Evolutionary conservation across 2,329 filamentous ascomycete genomes (phyloP).

Genomic region (Leptographium lundbergii): DNA sequence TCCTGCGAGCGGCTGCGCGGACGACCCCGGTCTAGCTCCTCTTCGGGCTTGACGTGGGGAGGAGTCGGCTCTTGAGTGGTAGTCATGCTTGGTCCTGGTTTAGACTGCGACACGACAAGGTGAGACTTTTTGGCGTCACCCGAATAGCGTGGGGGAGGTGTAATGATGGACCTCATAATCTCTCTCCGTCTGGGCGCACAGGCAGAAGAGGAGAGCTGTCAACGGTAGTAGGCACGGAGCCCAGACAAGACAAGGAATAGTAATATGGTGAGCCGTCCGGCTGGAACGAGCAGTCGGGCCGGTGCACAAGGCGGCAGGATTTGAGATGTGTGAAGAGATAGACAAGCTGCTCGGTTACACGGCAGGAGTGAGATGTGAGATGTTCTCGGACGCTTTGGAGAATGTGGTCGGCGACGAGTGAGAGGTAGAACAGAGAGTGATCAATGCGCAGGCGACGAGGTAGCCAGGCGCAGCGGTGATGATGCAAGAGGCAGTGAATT

Average conservation of each 20-base stretch:
- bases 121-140: conserved; percentile 24
- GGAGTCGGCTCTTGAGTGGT: conserved; percentile 26
- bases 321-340: not conserved
- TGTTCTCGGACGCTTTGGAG: not conserved
- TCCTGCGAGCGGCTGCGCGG: conserved; percentile 29
- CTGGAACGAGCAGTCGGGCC: not conserved
- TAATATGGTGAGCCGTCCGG: not conserved
- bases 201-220: not conserved
- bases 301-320: not conserved
- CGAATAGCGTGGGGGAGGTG: conserved; percentile 19
- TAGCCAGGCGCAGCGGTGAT: not conserved
- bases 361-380: not conserved
- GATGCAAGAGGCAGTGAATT: not conserved
- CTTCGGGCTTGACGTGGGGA: conserved; percentile 28
- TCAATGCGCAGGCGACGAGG: not conserved
- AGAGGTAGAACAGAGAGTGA: not conserved
- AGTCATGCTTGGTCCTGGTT: conserved; percentile 25
- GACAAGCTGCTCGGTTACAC: not conserved
- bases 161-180: conserved; percentile 31
- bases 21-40: conserved; percentile 24
- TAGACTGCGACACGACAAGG: conserved; percentile 25
- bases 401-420: not conserved
- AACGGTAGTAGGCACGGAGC: not conserved
- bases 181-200: not conserved
- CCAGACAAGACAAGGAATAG: not conserved